Base-by-base conservation (phyloP, 805 yeast species). In the Spathaspora sp. region DNA sequence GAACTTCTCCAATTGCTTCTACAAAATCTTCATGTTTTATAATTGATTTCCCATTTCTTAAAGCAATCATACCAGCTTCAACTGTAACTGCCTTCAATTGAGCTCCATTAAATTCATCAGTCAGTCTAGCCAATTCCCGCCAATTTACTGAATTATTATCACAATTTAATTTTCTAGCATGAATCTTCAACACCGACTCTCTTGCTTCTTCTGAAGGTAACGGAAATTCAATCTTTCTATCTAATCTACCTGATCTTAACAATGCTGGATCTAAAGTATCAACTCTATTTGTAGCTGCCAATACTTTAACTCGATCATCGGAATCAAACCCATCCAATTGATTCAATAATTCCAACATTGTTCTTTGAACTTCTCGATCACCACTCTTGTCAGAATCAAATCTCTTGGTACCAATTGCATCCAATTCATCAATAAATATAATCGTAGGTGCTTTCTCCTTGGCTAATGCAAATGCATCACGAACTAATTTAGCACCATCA, bases 51-150 rank as follows among this genome's bases (percentile, higher is more conserved):
- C 97, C 97, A 62, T 89, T 90, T 74, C 99, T 84, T 66, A 94
- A 78, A 1, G 99, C 99, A 72, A 94, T 94, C 99, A 94, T 94
- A 66, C 99, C 99, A 6, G 99, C 99, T 70, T 94, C 99, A 19
- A 94, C 99, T 7, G 97, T 92, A 43, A 94, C 99, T 1, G 99
- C 99, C 75, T 94, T 94, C 67, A 94, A 78, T 73, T 94, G 99
- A 1, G 99, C 99, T 66, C 99, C 99, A 65, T 94, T 94, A 71
- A 94, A 94, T 72, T 94, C 99, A 69, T 94, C 99, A 0, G 99
- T 94, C 7, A 97, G 89, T 67, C 99, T 82, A 3, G 99, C 98
- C 66, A 94, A 81, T 75, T 94, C 99, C 70, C 91, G 89, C 99
- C 99, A 94, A 74, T 94, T 94, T 57, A 94, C 91, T 40, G 88